These are phyloP conservation scores for Oryza coarctata DNA, from an alignment of 176 grass and related monocot species.

Conservation along the genomic window DNA sequence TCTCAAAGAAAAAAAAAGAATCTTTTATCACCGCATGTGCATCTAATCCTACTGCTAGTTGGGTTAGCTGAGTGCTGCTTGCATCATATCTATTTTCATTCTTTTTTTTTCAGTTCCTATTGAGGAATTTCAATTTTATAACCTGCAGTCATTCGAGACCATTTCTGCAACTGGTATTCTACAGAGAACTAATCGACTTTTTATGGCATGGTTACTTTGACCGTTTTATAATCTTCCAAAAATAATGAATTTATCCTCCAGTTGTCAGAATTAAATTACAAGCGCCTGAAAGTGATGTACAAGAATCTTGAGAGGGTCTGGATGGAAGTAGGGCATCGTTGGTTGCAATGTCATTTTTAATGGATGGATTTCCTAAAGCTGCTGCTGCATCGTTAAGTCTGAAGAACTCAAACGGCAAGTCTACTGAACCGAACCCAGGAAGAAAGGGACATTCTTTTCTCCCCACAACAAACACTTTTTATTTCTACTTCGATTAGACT, in stretches of 20 bases:
- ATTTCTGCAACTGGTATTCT: neutral
- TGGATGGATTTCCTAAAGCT: neutral
- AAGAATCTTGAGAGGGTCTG: neutral
- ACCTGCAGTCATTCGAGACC: neutral
- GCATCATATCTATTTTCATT: neutral
- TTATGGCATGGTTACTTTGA: too few relatives aligned
- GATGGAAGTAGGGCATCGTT: neutral
- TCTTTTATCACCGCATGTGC: neutral
- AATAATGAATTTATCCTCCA: neutral
- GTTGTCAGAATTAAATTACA: neutral
- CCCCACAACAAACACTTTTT: neutral
- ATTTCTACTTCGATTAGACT: too few relatives aligned
- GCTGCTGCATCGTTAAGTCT: neutral
- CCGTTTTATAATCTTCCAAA: neutral
- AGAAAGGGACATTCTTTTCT: neutral
- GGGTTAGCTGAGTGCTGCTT: too few relatives aligned
- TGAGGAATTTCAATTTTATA: too few relatives aligned
- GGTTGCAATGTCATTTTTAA: slow-evolving; percentile 13
- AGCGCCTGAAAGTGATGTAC: neutral
- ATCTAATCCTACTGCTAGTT: too few relatives aligned
- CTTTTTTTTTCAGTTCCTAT: neutral
- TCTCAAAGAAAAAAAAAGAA: neutral
- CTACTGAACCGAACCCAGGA: neutral
- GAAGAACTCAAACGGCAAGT: slow-evolving; percentile 6
- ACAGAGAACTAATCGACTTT: neutral